Percentiles rank a stretch among this genome's conserved stretches.
phyloP scores from a whole-genome alignment of 2,329 filamentous ascomycete genomes.

The Cercospora nicotianae region DNA sequence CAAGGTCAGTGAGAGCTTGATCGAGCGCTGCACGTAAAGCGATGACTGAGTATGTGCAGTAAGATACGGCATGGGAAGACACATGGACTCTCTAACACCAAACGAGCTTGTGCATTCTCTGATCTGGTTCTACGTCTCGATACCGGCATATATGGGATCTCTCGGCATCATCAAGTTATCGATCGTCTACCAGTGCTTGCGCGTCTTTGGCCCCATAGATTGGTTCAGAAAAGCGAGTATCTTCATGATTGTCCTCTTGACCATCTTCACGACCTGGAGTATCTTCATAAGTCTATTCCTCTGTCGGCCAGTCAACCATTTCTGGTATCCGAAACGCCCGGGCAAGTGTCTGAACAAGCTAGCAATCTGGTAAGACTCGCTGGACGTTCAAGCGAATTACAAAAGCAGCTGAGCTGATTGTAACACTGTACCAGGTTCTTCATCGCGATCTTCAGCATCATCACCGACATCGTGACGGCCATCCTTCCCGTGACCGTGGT shows the following conservation, averaged over 20 bases:
- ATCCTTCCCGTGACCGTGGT: slow-evolving; percentile 38
- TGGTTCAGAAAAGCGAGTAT: slow-evolving; percentile 19
- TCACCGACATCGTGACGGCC: slow-evolving; percentile 37
- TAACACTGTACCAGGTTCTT: slow-evolving; percentile 21
- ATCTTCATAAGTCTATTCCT: slow-evolving; percentile 8
- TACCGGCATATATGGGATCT: slow-evolving; percentile 21
- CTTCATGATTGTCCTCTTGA: slow-evolving; percentile 1
- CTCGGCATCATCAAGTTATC: slow-evolving; percentile 27
- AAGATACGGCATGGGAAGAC: slow-evolving; percentile 25
- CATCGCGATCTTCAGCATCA: slow-evolving; percentile 37
- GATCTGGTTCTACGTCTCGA: slow-evolving; percentile 23
- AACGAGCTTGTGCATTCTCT: slow-evolving; percentile 12
- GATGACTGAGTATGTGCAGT: slow-evolving; percentile 13
- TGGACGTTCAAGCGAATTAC: background rate
- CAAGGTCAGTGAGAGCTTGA: slow-evolving; percentile 1
- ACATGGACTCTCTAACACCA: slow-evolving; percentile 19
- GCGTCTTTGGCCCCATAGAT: slow-evolving; percentile 26
- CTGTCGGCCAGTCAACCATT: slow-evolving; percentile 19
- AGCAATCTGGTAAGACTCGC: slow-evolving; percentile 28
- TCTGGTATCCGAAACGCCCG: slow-evolving; percentile 32
- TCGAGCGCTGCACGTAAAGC: background rate
- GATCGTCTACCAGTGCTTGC: slow-evolving; percentile 23
- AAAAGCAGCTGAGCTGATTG: background rate
- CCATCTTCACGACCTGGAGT: slow-evolving; percentile 17
- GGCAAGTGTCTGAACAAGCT: slow-evolving; percentile 28